A percentile compares a stretch with the other conserved stretches of the same genome.
Evolutionary conservation across 441 rosid species (phyloP).

Genomic region (Jatropha multifida): DNA sequence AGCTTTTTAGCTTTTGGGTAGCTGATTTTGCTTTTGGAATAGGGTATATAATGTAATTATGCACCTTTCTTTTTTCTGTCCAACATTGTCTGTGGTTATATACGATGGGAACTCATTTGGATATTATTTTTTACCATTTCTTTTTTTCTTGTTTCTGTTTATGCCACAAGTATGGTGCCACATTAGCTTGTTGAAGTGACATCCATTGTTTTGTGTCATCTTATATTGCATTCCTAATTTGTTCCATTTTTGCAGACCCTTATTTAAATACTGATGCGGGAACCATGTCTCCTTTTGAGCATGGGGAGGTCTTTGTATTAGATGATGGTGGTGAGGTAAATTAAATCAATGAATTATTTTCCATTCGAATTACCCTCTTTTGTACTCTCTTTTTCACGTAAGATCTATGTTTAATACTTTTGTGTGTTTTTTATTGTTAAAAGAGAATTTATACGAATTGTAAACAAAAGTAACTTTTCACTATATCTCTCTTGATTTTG

Average conservation of each 20-base stretch:
- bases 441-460: background rate
- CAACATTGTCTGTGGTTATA: background rate
- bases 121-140: background rate
- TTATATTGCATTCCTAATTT: background rate
- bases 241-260: slow-evolving; percentile 55
- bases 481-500: background rate
- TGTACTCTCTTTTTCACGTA: background rate
- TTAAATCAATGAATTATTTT: background rate
- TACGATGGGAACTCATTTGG: background rate
- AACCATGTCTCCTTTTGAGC: slow-evolving; percentile 96
- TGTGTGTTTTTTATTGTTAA: background rate
- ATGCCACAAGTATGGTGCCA: background rate
- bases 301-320: slow-evolving; percentile 91
- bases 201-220: background rate
- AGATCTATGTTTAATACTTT: background rate
- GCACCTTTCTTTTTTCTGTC: background rate
- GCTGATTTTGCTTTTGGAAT: background rate
- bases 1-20: background rate
- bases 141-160: slow-evolving; percentile 5
- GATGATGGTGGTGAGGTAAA: slow-evolving; percentile 97
- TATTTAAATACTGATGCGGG: slow-evolving; percentile 93
- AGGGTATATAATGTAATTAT: background rate
- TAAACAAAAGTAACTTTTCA: background rate
- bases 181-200: slow-evolving; percentile 1
- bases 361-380: background rate